Conservation (phyloP, 805 yeast genomes). For the Ogataea zsoltii region DNA sequence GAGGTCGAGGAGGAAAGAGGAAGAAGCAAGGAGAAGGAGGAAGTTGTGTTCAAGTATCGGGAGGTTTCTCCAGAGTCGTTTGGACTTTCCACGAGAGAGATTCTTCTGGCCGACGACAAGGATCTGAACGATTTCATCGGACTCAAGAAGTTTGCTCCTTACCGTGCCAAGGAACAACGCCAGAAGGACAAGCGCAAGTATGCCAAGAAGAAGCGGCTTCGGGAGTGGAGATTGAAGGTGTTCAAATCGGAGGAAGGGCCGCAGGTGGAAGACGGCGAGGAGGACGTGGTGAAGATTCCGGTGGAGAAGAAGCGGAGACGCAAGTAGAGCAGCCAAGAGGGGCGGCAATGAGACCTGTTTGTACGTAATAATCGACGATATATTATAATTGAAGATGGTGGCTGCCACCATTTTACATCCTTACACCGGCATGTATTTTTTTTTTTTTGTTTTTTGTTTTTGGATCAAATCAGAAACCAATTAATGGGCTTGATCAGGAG, state of each 20-base stretch:
- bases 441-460: too few species aligned
- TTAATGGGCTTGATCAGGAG: too few species aligned
- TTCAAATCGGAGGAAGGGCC: slow-evolving; percentile 64
- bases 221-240: slow-evolving; percentile 87
- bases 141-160: slow-evolving; percentile 90
- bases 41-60: slow-evolving; percentile 74
- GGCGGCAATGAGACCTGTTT: too few species aligned
- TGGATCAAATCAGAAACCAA: too few species aligned
- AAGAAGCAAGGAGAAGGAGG: slow-evolving; percentile 50
- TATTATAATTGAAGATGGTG: too few species aligned
- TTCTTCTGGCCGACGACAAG: slow-evolving; percentile 84
- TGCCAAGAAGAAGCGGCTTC: slow-evolving; percentile 76
- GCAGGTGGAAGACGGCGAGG: slow-evolving; percentile 36
- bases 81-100: slow-evolving; percentile 85
- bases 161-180: slow-evolving; percentile 71
- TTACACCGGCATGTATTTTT: too few species aligned
- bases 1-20: slow-evolving; percentile 69
- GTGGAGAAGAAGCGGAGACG: slow-evolving; percentile 18
- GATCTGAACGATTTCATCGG: slow-evolving; percentile 84
- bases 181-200: slow-evolving; percentile 80
- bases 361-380: too few species aligned
- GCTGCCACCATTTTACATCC: too few species aligned
- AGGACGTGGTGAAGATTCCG: slow-evolving; percentile 32
- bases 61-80: slow-evolving; percentile 94
- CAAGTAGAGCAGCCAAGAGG: too few species aligned